phyloP scores from a whole-genome alignment of 2,329 filamentous ascomycete genomes.

The Aspergillus sojae region DNA sequence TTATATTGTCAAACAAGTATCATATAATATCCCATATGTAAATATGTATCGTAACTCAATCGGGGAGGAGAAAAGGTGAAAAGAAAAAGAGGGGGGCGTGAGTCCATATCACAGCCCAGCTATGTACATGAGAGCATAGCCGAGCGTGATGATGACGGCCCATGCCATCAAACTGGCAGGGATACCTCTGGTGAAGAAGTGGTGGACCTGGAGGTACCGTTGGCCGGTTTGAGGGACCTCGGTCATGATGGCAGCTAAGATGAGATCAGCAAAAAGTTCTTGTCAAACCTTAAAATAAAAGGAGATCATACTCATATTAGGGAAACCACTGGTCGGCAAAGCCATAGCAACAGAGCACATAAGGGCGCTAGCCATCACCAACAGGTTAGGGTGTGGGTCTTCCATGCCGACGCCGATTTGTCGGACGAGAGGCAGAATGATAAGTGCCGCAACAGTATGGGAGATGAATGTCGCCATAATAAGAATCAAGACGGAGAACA shows the following conservation, averaged over 20 bases:
- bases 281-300: slow-evolving; percentile 8
- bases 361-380: slow-evolving; percentile 92
- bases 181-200: slow-evolving; percentile 93
- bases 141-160: slow-evolving; percentile 79
- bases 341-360: slow-evolving; percentile 99
- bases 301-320: slow-evolving; percentile 90
- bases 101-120: slow-evolving; percentile 59
- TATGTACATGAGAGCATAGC: slow-evolving; percentile 85
- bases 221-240: slow-evolving; percentile 90
- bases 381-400: slow-evolving; percentile 85
- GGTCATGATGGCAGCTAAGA: slow-evolving; percentile 94
- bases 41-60: background rate
- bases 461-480: slow-evolving; percentile 97
- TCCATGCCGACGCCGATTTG: slow-evolving; percentile 84
- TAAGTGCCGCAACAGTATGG: slow-evolving; percentile 93
- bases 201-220: slow-evolving; percentile 85
- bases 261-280: slow-evolving; percentile 18
- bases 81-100: background rate
- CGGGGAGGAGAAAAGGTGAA: background rate
- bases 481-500: slow-evolving; percentile 81
- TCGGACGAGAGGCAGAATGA: slow-evolving; percentile 86
- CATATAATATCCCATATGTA: background rate
- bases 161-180: slow-evolving; percentile 83
- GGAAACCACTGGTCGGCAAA: slow-evolving; percentile 92
- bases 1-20: background rate